These are phyloP conservation scores for Botrytis byssoidea DNA, from an alignment of 2,329 filamentous ascomycete genomes.

Conservation along the genomic window DNA sequence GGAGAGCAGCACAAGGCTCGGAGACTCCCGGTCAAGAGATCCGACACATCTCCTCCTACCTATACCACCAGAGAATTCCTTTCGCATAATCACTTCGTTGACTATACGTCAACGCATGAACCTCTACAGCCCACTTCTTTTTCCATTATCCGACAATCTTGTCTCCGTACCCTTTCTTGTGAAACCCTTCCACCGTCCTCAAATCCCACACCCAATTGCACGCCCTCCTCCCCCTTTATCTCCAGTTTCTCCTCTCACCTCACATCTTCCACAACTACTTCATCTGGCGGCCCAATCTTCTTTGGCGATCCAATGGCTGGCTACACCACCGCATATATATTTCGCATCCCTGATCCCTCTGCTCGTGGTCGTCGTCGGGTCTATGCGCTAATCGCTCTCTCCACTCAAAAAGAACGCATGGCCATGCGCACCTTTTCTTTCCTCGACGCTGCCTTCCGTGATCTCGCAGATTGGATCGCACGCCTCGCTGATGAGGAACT, in stretches of 20 bases:
- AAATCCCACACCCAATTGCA: constrained; percentile 41
- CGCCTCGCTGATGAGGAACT: constrained; percentile 62
- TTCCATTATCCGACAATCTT: constrained; percentile 65
- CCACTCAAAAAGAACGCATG: constrained; percentile 61
- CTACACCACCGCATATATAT: constrained; percentile 69
- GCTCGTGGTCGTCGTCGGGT: constrained; percentile 67
- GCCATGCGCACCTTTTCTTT: constrained; percentile 66
- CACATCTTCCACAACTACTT: constrained; percentile 46
- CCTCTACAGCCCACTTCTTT: constrained; percentile 61
- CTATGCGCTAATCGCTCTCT: constrained; percentile 65
- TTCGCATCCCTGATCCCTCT: constrained; percentile 66
- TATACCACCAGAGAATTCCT: constrained; percentile 42
- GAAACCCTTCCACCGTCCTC: constrained; percentile 58
- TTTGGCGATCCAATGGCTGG: constrained; percentile 64
- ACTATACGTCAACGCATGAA: constrained; percentile 68
- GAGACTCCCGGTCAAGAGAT: constrained; percentile 22
- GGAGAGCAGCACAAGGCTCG: constrained; percentile 22
- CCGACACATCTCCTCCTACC: constrained; percentile 34
- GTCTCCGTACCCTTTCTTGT: constrained; percentile 63
- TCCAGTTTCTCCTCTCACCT: constrained; percentile 39
- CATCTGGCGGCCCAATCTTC: constrained; percentile 65
- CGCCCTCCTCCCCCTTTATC: constrained; percentile 44
- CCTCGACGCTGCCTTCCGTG: constrained; percentile 60
- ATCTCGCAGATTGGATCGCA: constrained; percentile 65
- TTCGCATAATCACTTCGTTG: constrained; percentile 62